Evolutionary conservation across 139 green algal species (phyloP).

Genomic region (Chlorella sp.): DNA sequence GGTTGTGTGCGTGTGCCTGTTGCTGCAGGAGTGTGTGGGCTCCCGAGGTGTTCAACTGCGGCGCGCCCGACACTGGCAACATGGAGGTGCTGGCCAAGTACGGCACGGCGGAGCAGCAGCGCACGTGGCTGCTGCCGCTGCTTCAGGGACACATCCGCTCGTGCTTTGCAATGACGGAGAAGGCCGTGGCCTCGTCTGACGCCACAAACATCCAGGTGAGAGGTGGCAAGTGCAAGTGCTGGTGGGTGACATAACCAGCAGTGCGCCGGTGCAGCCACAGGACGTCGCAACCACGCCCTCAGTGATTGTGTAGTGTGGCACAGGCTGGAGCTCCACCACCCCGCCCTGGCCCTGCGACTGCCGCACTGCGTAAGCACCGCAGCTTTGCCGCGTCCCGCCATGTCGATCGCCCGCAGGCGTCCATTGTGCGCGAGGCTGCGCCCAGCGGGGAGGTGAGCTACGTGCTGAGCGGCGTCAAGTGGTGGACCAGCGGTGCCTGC

Average conservation of each 20-base stretch:
- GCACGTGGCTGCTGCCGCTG: constrained; percentile 87
- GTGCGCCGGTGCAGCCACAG: no score
- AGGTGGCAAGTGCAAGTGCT: no score
- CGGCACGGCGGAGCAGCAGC: constrained; percentile 78
- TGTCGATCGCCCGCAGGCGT: constrained; percentile 12
- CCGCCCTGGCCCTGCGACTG: no score
- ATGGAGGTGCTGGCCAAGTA: constrained; percentile 95
- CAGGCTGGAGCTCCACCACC: no score
- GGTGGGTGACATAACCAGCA: no score
- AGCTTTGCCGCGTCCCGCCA: no score
- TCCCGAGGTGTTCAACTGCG: constrained; percentile 98
- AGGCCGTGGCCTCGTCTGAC: constrained; percentile 89
- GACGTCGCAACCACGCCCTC: no score
- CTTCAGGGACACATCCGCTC: constrained; percentile 80
- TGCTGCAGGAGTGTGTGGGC: constrained; percentile 63
- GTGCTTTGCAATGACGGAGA: constrained; percentile 99
- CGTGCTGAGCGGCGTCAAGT: constrained; percentile 85
- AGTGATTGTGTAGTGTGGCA: no score
- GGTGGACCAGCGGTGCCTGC: constrained; percentile 89
- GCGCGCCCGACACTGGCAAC: constrained; percentile 95
- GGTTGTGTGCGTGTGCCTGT: no score
- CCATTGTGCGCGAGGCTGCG: constrained; percentile 29
- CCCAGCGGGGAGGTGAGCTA: constrained; percentile 33
- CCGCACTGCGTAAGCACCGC: no score
- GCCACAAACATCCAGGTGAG: constrained; percentile 90